These are phyloP conservation scores for Silene coronaria DNA, from an alignment of 179 eudicot genomes.

Conservation along the genomic window DNA sequence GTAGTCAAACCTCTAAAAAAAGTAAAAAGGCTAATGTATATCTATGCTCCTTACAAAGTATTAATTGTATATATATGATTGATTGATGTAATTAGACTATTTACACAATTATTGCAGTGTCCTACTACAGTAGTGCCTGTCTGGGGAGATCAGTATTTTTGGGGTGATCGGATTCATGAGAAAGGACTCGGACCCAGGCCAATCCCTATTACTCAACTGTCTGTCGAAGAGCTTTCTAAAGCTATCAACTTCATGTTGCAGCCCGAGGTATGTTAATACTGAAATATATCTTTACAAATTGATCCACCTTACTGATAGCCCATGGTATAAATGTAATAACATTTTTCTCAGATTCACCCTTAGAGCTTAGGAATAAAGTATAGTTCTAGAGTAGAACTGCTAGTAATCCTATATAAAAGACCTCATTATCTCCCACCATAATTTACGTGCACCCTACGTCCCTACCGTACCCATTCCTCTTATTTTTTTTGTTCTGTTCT, in stretches of 20 bases:
- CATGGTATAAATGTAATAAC: not conserved
- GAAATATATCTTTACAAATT: not conserved
- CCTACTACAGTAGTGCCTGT: slow-evolving; percentile 90
- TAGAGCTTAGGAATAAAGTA: too few species aligned
- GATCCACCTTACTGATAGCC: too few species aligned
- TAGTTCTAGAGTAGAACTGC: too few species aligned
- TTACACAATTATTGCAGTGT: slow-evolving; percentile 47
- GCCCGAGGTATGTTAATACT: slow-evolving; percentile 53
- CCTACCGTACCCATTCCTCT: too few species aligned
- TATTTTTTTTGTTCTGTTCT: too few species aligned
- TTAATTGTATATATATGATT: slow-evolving; percentile 2
- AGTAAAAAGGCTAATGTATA: not conserved
- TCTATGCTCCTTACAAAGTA: not conserved
- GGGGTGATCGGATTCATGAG: slow-evolving; percentile 76
- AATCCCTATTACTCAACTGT: slow-evolving; percentile 63
- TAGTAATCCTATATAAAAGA: too few species aligned
- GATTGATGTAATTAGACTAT: slow-evolving; percentile 18
- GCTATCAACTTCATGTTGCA: slow-evolving; percentile 78
- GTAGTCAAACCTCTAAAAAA: not conserved
- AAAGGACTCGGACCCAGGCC: slow-evolving; percentile 89
- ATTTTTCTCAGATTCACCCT: not conserved
- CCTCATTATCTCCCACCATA: too few species aligned
- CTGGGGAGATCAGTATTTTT: slow-evolving; percentile 93
- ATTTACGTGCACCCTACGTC: too few species aligned
- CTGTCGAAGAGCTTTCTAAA: slow-evolving; percentile 57